phyloP scores from a whole-genome alignment of 176 grass and related monocot species.

The Dactylis glomerata region DNA sequence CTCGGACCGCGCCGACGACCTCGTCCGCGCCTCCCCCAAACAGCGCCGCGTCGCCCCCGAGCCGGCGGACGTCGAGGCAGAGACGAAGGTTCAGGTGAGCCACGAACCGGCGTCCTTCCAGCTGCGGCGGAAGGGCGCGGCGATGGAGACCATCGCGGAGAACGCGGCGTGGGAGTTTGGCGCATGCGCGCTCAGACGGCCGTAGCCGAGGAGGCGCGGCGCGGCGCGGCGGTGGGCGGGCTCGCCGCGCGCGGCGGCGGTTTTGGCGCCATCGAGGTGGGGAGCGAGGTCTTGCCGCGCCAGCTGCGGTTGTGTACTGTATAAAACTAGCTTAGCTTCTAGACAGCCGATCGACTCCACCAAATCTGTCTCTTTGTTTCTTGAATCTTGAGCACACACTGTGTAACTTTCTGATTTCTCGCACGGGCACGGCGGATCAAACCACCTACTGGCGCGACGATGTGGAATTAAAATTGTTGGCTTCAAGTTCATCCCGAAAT shows the following conservation, averaged over 20 bases:
- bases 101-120: background rate
- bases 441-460: no score
- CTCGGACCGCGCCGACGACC: constrained; percentile 34
- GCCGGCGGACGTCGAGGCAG: background rate
- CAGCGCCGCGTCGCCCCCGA: constrained; percentile 33
- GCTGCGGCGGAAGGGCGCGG: background rate
- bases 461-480: no score
- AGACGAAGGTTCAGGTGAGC: background rate
- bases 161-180: constrained; percentile 39
- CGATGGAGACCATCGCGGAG: constrained; percentile 45
- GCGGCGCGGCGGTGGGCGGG: background rate
- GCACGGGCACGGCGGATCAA: no score
- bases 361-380: no score
- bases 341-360: no score
- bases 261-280: background rate
- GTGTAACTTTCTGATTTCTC: no score
- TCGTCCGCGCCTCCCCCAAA: constrained; percentile 43
- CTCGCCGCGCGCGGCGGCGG: background rate
- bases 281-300: background rate
- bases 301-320: no score
- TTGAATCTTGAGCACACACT: no score
- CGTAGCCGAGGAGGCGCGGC: background rate
- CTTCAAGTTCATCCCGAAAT: no score
- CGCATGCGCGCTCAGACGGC: background rate
- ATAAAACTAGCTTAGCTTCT: no score